phyloP scores from a whole-genome alignment of 176 grass and related monocot genomes.

The Urochloa ruziziensis region DNA sequence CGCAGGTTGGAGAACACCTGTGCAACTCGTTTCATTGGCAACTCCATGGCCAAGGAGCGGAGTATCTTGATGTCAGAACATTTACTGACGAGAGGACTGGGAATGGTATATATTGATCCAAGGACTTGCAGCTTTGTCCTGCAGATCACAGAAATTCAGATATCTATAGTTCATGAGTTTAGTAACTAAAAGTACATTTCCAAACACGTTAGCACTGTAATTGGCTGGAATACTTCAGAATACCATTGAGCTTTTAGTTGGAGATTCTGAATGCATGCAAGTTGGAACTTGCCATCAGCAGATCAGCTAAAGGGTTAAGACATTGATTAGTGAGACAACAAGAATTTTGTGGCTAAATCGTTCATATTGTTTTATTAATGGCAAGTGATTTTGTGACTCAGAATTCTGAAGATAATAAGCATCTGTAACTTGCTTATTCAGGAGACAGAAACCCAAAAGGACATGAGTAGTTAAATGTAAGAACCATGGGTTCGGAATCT shows the following conservation, averaged over 20 bases:
- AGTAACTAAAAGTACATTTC: background rate
- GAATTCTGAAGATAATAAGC: background rate
- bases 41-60: background rate
- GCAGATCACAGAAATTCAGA: background rate
- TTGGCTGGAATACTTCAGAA: background rate
- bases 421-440: background rate
- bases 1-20: constrained; percentile 31
- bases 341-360: background rate
- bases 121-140: constrained; percentile 22
- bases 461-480: background rate
- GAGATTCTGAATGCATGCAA: background rate
- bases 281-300: background rate
- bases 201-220: background rate
- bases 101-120: constrained; percentile 50
- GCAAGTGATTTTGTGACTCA: background rate
- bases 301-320: background rate
- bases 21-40: background rate
- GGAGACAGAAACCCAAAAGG: background rate
- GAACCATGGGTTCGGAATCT: background rate
- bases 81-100: constrained; percentile 28
- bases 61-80: constrained; percentile 38
- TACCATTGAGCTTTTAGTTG: background rate
- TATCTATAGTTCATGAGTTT: no score
- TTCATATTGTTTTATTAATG: background rate
- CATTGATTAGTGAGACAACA: background rate